These are phyloP conservation scores for Eimeria acervulina DNA, from an alignment of 169 alveolate genomes.

Conservation along the genomic window DNA sequence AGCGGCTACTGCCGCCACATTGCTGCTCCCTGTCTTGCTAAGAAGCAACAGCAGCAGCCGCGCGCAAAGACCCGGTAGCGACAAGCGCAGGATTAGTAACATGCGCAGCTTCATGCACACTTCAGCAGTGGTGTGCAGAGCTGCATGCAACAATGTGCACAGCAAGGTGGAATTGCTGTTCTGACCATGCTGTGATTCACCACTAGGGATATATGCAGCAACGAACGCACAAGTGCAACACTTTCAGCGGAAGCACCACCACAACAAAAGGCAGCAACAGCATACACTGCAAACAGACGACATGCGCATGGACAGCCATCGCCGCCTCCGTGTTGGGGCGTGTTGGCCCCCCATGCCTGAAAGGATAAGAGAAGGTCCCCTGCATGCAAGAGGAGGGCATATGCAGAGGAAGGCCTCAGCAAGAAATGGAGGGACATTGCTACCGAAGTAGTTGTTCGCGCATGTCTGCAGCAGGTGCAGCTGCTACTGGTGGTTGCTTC, in stretches of 20 bases:
- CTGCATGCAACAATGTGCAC: background rate
- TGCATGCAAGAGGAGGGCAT: background rate
- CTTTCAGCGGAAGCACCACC: background rate
- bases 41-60: slow-evolving; percentile 57
- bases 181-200: background rate
- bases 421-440: background rate
- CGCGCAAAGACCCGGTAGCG: slow-evolving; percentile 12
- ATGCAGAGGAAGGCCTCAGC: background rate
- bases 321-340: background rate
- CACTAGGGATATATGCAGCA: background rate
- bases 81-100: background rate
- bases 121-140: slow-evolving; percentile 1
- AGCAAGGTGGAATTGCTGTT: background rate
- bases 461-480: background rate
- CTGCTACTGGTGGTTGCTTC: background rate
- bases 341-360: background rate
- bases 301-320: background rate
- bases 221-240: background rate
- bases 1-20: background rate
- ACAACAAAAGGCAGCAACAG: background rate
- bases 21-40: slow-evolving; percentile 17
- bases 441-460: background rate
- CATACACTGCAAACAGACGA: background rate
- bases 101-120: background rate
- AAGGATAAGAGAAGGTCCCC: background rate